Evolutionary conservation across 768 basidiomycete genomes (phyloP).

Genomic region (Lactarius evosmus): DNA sequence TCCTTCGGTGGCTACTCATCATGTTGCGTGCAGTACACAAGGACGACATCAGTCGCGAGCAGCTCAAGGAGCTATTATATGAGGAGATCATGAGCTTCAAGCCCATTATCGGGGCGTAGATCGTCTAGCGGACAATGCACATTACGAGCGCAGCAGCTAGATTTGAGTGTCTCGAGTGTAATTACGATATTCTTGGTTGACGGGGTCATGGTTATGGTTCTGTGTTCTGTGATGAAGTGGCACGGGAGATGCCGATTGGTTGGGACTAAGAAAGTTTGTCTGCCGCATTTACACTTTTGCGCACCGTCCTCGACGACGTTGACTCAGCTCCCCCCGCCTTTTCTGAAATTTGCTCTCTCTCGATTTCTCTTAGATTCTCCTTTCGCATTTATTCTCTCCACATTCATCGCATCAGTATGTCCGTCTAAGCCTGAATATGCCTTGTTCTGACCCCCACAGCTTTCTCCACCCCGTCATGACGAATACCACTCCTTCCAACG

Average conservation of each 20-base stretch:
- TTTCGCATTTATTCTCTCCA: constrained; percentile 22
- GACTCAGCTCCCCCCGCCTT: constrained; percentile 7
- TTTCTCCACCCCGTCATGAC: constrained; percentile 34
- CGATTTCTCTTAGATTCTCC: constrained; percentile 26
- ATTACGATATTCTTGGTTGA: background rate
- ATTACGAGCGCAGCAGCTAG: constrained; percentile 2
- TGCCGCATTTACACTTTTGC: constrained; percentile 16
- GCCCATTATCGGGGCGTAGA: constrained; percentile 51
- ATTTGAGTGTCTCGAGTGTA: background rate
- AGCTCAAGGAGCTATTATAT: constrained; percentile 90
- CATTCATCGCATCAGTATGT: constrained; percentile 21
- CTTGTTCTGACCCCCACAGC: constrained; percentile 19
- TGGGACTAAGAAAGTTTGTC: constrained; percentile 19
- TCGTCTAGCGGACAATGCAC: background rate
- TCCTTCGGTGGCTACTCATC: background rate
- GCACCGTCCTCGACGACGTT: constrained; percentile 21
- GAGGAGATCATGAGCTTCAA: constrained; percentile 93
- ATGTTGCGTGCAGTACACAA: constrained; percentile 64
- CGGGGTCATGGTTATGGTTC: no score
- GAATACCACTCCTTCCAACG: constrained; percentile 40
- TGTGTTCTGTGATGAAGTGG: background rate
- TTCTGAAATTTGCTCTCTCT: constrained; percentile 13
- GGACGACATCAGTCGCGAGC: constrained; percentile 92
- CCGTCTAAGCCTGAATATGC: background rate
- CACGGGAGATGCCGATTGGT: constrained; percentile 25